Evolutionary conservation across 345 rosid species (phyloP), one percentile per base, ranked within the genome.

Genomic region (Dipteronia sinensis): DNA sequence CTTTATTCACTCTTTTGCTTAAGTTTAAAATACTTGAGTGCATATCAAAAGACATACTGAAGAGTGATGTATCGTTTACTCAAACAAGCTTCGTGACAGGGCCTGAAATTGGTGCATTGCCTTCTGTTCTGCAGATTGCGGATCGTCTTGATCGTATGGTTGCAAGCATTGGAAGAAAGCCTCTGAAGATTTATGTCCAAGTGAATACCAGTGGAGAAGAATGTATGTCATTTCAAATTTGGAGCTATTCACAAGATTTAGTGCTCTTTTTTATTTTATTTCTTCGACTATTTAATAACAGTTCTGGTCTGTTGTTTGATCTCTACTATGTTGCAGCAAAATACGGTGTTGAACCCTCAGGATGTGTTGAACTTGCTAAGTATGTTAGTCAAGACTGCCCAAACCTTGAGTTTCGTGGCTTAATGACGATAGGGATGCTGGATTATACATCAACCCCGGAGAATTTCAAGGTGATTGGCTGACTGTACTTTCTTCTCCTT

Each of bases 131-230:
- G 23, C 90, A 96, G 99, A 96, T 94, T 76, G 99, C 99, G 67
- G 88, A 87, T 86, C 93, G 83, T 83, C 97, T 96, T 58, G 86
- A 94, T 78, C 94, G 89, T 55, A 84, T 72, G 67, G 89, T 88
- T 81, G 95, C 85, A 34, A 89, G 82, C 77, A 73, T 91, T 61
- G 95, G 89, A 79, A 92, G 95, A 86, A 87, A 87, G 80, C 99
- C 92, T 64, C 78, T 96, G 85, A 91, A 92, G 85, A 89, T 96
- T 67, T 83, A 92, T 65, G 84, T 96, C 81, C 99, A 96, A 89
- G 97, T 96, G 77, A 94, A 96, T 80, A 96, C 99, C 69, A 94
- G 99, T 80, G 97, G 98, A 19, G 98, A 96, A 90, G 95, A 92
- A 81, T 96, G 99, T 96, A 79, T 88, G 99, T 83, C 23, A 59